phyloP scores from a whole-genome alignment of 176 grass and related monocot genomes.

The Pontederia crassipes region DNA sequence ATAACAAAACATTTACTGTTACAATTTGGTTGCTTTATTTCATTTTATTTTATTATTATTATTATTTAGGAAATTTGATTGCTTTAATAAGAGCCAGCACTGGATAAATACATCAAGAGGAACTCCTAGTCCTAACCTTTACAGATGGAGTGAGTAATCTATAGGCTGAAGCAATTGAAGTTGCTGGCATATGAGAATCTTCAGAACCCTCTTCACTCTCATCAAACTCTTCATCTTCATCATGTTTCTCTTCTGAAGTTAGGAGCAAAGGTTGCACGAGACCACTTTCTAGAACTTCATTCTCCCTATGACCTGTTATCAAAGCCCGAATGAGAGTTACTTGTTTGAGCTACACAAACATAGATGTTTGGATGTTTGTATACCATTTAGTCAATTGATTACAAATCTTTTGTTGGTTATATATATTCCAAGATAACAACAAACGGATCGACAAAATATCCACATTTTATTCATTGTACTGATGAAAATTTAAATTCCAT shows the following conservation, averaged over 20 bases:
- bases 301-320: conserved; percentile 39
- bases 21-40: conserved; percentile 1
- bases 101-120: not conserved
- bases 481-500: no score
- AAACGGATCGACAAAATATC: no score
- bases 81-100: not conserved
- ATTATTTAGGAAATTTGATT: no score
- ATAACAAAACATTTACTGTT: not conserved
- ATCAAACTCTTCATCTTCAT: conserved; percentile 48
- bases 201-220: conserved; percentile 53
- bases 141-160: conserved; percentile 80
- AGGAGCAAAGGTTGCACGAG: conserved; percentile 55
- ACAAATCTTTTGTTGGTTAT: no score
- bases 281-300: conserved; percentile 53
- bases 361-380: not conserved
- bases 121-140: conserved; percentile 31
- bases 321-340: not conserved
- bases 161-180: conserved; percentile 68
- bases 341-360: not conserved
- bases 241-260: conserved; percentile 37
- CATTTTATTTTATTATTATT: no score
- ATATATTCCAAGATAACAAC: no score
- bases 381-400: no score
- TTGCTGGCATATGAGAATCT: conserved; percentile 56
- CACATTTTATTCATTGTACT: no score